These are phyloP conservation scores for Rhododendron ferrugineum DNA, from an alignment of 148 eudicot genomes.

Conservation along the genomic window DNA sequence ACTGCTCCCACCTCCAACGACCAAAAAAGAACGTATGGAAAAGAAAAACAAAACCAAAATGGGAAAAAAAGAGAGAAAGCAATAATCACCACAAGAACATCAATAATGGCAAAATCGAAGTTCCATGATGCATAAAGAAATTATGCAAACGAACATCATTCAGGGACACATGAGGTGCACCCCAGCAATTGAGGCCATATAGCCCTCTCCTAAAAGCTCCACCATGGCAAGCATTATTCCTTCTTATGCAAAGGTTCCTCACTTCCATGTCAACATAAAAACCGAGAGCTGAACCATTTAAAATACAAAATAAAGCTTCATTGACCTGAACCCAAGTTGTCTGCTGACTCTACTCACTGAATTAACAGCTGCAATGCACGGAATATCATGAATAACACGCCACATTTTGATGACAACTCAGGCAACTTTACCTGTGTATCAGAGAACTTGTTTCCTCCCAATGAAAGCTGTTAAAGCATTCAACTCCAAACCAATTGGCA, in stretches of 20 bases:
- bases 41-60: background rate
- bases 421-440: background rate
- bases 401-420: background rate
- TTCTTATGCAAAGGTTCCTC: background rate
- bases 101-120: background rate
- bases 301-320: background rate
- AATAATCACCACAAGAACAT: background rate
- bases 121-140: background rate
- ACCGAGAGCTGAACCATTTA: background rate
- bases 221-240: slow-evolving; percentile 1
- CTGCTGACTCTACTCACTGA: background rate
- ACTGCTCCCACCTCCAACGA: background rate
- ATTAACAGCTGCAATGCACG: background rate
- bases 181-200: background rate
- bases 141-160: background rate
- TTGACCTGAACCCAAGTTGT: background rate
- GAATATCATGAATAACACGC: background rate
- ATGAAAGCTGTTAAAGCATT: too few species aligned
- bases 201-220: background rate
- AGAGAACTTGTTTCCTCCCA: background rate
- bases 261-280: background rate
- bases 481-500: too few species aligned
- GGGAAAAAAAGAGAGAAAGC: background rate
- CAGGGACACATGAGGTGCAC: background rate
- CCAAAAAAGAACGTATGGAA: background rate